phyloP scores from a whole-genome alignment of 768 basidiomycete genomes.

The Butyriboletus loyo region DNA sequence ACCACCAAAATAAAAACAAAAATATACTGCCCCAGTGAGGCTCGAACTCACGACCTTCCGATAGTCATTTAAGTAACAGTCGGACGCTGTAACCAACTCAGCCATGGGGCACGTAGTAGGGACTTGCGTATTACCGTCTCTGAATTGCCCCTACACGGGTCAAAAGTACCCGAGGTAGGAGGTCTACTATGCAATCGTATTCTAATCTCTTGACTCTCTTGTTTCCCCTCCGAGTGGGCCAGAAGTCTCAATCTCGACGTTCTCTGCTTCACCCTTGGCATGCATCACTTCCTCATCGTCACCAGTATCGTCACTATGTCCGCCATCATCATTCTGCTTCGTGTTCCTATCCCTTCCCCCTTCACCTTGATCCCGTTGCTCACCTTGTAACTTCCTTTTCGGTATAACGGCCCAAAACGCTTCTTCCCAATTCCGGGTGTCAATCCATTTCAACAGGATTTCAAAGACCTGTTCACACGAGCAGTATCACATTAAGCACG shows the following conservation, averaged over 20 bases:
- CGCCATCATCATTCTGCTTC: neutral
- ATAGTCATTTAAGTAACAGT: constrained; percentile 38
- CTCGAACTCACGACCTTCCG: constrained; percentile 55
- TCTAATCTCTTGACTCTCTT: neutral
- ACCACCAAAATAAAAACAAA: constrained; percentile 1
- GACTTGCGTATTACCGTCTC: accelerated
- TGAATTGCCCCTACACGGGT: too few relatives aligned
- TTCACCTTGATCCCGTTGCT: constrained; percentile 12
- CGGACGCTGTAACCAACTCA: constrained; percentile 52
- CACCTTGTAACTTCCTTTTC: constrained; percentile 74
- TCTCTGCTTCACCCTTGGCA: neutral
- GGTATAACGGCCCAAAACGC: constrained; percentile 91
- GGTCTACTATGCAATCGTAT: neutral
- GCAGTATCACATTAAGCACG: neutral
- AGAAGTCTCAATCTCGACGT: neutral
- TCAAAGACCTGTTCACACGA: constrained; percentile 61
- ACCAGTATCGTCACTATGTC: neutral
- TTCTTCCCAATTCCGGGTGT: constrained; percentile 78
- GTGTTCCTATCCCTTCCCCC: neutral
- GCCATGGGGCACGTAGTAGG: constrained; percentile 41
- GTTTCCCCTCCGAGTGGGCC: neutral
- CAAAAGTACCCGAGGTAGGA: too few relatives aligned
- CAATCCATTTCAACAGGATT: constrained; percentile 88
- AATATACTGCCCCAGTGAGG: constrained; percentile 45
- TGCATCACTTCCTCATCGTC: neutral